phyloP scores from a whole-genome alignment of 805 yeast species.

The Candida nanaspora region DNA sequence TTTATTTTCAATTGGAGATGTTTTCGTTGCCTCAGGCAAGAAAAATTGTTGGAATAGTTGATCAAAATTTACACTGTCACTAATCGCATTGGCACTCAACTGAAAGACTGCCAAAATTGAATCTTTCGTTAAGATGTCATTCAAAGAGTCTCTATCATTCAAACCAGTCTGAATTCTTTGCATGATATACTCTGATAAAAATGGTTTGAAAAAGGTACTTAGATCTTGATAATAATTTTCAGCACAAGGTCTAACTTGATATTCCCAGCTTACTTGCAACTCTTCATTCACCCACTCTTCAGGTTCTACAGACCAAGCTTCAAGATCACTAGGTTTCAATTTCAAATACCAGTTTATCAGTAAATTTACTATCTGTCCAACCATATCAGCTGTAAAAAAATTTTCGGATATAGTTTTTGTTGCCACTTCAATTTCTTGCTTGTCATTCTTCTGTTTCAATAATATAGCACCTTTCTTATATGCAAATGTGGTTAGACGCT shows the following conservation, averaged over 20 bases:
- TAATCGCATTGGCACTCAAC: constrained; percentile 59
- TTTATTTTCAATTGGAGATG: constrained; percentile 41
- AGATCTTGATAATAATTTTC: constrained; percentile 78
- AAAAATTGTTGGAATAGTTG: constrained; percentile 49
- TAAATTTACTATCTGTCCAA: constrained; percentile 55
- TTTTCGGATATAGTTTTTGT: constrained; percentile 42
- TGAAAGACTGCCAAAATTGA: constrained; percentile 80
- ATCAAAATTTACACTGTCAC: constrained; percentile 63
- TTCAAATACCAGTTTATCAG: constrained; percentile 69
- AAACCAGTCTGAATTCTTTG: constrained; percentile 47
- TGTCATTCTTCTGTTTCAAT: constrained; percentile 57
- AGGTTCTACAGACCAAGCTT: constrained; percentile 78
- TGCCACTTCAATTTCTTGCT: constrained; percentile 54
- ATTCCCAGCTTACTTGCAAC: constrained; percentile 70
- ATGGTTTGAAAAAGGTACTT: constrained; percentile 52
- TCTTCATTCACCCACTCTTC: constrained; percentile 92
- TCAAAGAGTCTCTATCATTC: constrained; percentile 9
- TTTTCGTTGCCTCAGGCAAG: constrained; percentile 55
- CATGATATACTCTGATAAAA: constrained; percentile 47
- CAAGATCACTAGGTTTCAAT: constrained; percentile 68
- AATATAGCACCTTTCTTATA: constrained; percentile 60
- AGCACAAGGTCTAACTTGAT: constrained; percentile 78
- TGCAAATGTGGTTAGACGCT: constrained; percentile 53
- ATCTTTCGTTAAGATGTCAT: constrained; percentile 62
- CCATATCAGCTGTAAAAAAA: constrained; percentile 50